Evolutionary conservation across 2,329 filamentous ascomycete genomes (phyloP).

Genomic region (Trichoderma brevicompactum): DNA sequence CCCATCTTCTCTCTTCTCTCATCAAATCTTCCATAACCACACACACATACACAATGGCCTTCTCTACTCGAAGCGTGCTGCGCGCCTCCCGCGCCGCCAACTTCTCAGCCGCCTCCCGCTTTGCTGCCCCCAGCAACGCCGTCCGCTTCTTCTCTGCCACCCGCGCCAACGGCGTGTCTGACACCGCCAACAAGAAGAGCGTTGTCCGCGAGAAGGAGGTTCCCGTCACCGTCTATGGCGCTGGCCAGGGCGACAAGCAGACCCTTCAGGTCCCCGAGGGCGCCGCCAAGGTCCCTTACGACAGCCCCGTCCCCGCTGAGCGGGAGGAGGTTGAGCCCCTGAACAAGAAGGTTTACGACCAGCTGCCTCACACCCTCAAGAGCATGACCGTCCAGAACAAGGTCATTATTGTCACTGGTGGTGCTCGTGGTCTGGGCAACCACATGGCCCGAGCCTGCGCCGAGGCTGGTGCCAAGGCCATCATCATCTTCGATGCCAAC

Average conservation of each 20-base stretch:
- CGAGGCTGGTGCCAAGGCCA: conserved; percentile 73
- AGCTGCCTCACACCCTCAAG: conserved; percentile 67
- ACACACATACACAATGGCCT: conserved; percentile 42
- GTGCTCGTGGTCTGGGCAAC: conserved; percentile 77
- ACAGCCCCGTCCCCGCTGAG: conserved; percentile 48
- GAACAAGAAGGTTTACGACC: conserved; percentile 56
- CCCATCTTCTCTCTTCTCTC: conserved; percentile 1
- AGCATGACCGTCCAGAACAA: conserved; percentile 72
- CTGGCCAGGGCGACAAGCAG: conserved; percentile 57
- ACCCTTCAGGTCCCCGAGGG: conserved; percentile 56
- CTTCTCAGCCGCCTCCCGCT: conserved; percentile 37
- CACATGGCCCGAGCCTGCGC: conserved; percentile 78
- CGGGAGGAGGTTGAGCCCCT: conserved; percentile 57
- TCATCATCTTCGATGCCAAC: conserved; percentile 78
- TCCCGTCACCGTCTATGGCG: conserved; percentile 58
- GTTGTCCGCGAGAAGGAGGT: conserved; percentile 62
- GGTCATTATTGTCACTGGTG: conserved; percentile 74
- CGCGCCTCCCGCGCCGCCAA: conserved; percentile 42
- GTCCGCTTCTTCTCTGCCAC: conserved; percentile 44
- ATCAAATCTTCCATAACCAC: conserved; percentile 14
- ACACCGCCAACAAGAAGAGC: conserved; percentile 53
- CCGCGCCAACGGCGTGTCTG: conserved; percentile 40
- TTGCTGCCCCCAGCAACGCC: conserved; percentile 35
- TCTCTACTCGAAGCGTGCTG: conserved; percentile 42
- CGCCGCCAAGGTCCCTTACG: conserved; percentile 49